Percentiles rank a stretch among this genome's conserved stretches.
phyloP scores from a whole-genome alignment of 306 rosid species.

The Canavalia ensiformis region DNA sequence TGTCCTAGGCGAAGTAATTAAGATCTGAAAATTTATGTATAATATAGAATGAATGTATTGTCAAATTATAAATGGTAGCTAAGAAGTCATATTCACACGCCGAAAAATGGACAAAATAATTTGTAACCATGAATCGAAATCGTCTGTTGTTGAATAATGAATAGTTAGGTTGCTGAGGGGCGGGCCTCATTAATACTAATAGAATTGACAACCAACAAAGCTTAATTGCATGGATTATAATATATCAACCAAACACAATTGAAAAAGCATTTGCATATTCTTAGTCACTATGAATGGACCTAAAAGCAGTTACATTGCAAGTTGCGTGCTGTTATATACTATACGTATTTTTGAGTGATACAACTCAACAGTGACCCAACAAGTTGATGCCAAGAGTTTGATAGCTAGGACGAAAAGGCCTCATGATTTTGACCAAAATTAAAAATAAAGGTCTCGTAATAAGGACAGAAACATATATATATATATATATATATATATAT shows the following conservation, averaged over 20 bases:
- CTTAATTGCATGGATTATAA: constrained; percentile 39
- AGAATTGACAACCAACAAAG: constrained; percentile 47
- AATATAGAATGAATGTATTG: background rate
- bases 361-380: background rate
- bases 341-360: background rate
- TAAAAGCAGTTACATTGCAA: constrained; percentile 32
- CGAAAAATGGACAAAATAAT: constrained; percentile 32
- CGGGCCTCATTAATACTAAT: constrained; percentile 4
- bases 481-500: no score
- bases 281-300: constrained; percentile 10
- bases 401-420: no score
- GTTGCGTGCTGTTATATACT: background rate
- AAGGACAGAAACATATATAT: no score
- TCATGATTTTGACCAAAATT: no score
- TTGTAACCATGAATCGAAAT: constrained; percentile 34
- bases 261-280: constrained; percentile 3
- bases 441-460: no score
- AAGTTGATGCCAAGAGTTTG: no score
- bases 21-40: constrained; percentile 31
- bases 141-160: constrained; percentile 30
- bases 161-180: background rate
- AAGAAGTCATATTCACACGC: constrained; percentile 50
- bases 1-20: background rate
- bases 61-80: constrained; percentile 41
- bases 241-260: constrained; percentile 17